Evolutionary conservation across 257 asterid species (phyloP).

Genomic region (Primulina tabacum): DNA sequence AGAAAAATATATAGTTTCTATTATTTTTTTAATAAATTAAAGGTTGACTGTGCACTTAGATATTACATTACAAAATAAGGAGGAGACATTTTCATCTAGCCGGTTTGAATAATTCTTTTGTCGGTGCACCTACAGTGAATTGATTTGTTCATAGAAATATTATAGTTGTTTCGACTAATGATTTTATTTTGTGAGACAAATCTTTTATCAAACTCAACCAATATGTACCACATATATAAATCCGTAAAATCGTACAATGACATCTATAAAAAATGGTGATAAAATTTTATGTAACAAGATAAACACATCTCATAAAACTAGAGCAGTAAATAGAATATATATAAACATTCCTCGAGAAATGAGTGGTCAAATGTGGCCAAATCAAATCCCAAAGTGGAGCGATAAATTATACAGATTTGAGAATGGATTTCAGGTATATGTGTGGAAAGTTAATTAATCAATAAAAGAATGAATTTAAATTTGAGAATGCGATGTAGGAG

Average conservation of each 20-base stretch:
- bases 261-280: no score
- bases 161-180: no score
- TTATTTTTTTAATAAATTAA: not conserved
- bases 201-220: no score
- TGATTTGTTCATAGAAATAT: not conserved
- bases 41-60: not conserved
- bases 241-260: no score
- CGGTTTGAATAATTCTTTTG: not conserved
- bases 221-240: no score
- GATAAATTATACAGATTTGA: not conserved
- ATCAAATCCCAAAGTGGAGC: not conserved
- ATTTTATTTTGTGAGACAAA: no score
- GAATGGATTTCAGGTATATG: not conserved
- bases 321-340: no score
- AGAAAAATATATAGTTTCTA: no score
- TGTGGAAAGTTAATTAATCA: not conserved
- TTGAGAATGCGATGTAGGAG: slow-evolving; percentile 25
- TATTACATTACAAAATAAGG: not conserved
- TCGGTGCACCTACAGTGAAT: not conserved
- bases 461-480: not conserved
- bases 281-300: no score
- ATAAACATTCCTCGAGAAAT: no score
- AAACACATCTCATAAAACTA: no score
- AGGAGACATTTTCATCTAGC: not conserved
- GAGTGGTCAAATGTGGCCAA: not conserved